Evolutionary conservation across 148 eudicot species (phyloP).

Genomic region (Persicaria maculosa): DNA sequence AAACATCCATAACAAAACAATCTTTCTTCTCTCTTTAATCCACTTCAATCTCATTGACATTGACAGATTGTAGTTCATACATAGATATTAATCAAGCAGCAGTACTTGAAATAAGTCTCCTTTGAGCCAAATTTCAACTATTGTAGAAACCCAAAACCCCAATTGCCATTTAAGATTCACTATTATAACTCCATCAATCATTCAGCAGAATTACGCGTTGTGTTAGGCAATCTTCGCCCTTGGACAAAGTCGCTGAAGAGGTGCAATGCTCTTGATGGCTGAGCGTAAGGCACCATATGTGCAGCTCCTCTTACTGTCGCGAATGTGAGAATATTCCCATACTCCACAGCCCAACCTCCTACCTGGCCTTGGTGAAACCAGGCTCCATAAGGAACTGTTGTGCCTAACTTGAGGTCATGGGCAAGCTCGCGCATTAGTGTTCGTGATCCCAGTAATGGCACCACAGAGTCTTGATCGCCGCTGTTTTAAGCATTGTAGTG

Average conservation of each 20-base stretch:
- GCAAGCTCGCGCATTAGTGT: conserved; percentile 91
- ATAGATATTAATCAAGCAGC: neutral
- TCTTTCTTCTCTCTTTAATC: too few relatives aligned
- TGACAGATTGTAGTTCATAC: neutral
- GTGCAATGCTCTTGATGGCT: conserved; percentile 88
- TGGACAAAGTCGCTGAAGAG: conserved; percentile 70
- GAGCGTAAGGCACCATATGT: conserved; percentile 98
- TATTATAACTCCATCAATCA: conserved; percentile 28
- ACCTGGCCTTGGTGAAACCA: conserved; percentile 97
- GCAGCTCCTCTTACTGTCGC: conserved; percentile 97
- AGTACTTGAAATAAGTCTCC: conserved; percentile 4
- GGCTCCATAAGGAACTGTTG: conserved; percentile 82
- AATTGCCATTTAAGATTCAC: neutral
- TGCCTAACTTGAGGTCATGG: conserved; percentile 46
- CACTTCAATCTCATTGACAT: neutral
- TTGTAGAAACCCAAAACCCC: neutral
- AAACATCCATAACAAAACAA: too few relatives aligned
- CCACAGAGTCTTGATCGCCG: conserved; percentile 96
- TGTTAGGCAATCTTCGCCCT: conserved; percentile 63
- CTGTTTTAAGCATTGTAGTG: conserved; percentile 22
- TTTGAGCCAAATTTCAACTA: conserved; percentile 8
- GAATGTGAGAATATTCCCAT: conserved; percentile 73
- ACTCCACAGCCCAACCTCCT: conserved; percentile 92
- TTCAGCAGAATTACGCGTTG: conserved; percentile 31
- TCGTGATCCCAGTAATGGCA: conserved; percentile 83